Conservation (phyloP, 345 rosid genomes). For the Moricandia moricandioides region DNA sequence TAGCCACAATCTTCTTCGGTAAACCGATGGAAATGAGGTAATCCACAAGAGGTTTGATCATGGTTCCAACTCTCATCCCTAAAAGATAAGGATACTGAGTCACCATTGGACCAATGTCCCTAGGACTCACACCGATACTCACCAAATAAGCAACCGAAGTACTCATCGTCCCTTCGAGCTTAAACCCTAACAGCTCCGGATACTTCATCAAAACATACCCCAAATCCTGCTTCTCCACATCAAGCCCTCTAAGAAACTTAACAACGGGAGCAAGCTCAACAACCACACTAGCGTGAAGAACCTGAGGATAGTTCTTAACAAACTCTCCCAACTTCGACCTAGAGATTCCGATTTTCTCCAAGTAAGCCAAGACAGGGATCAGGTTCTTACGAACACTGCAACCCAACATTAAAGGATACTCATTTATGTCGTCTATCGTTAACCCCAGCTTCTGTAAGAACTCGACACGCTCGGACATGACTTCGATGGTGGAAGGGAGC, state of each 20-base stretch:
- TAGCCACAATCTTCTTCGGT: constrained; percentile 72
- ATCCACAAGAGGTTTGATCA: constrained; percentile 80
- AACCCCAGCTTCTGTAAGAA: constrained; percentile 78
- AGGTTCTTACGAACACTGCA: constrained; percentile 87
- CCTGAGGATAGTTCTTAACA: constrained; percentile 78
- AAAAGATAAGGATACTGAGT: constrained; percentile 81
- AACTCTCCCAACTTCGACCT: constrained; percentile 80
- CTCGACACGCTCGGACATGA: constrained; percentile 86
- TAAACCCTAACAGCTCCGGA: constrained; percentile 89
- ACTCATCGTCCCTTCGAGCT: constrained; percentile 86
- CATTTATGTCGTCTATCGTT: constrained; percentile 75
- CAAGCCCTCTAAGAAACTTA: constrained; percentile 86
- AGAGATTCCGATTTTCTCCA: constrained; percentile 72
- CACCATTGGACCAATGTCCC: constrained; percentile 96
- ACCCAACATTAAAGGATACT: constrained; percentile 75
- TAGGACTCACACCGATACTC: constrained; percentile 83
- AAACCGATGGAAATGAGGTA: constrained; percentile 69
- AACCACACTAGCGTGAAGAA: constrained; percentile 72
- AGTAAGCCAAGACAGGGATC: constrained; percentile 84
- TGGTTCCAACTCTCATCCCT: constrained; percentile 92
- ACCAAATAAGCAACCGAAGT: constrained; percentile 91
- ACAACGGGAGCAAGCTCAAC: constrained; percentile 92
- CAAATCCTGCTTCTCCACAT: constrained; percentile 81
- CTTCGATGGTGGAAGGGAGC: constrained; percentile 86
- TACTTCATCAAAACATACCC: constrained; percentile 82